phyloP scores from a whole-genome alignment of 768 basidiomycete genomes.

The Tulasnella sp. region DNA sequence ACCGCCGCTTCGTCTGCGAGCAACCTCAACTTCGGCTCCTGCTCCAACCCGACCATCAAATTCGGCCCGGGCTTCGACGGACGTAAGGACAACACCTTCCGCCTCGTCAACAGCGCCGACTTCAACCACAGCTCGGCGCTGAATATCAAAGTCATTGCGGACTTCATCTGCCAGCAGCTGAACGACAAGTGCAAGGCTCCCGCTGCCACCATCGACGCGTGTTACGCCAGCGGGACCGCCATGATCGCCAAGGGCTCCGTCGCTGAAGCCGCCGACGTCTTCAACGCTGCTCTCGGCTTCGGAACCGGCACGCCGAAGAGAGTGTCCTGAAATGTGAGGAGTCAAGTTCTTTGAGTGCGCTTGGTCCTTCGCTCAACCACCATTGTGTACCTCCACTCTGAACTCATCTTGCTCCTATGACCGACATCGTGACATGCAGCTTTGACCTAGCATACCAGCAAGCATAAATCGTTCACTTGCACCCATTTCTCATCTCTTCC shows the following conservation, averaged over 20 bases:
- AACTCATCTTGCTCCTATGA: too few relatives aligned
- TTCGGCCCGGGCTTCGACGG: slow-evolving; percentile 35
- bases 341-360: too few relatives aligned
- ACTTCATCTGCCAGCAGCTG: slow-evolving; percentile 22
- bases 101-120: slow-evolving; percentile 25
- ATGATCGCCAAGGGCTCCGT: neutral
- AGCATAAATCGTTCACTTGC: too few relatives aligned
- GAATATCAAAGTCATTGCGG: slow-evolving; percentile 26
- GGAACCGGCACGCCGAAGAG: too few relatives aligned
- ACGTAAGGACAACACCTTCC: slow-evolving; percentile 23
- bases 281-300: slow-evolving; percentile 33
- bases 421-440: too few relatives aligned
- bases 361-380: too few relatives aligned
- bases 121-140: slow-evolving; percentile 33
- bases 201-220: slow-evolving; percentile 17
- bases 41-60: slow-evolving; percentile 34
- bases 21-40: slow-evolving; percentile 30
- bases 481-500: too few relatives aligned
- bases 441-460: too few relatives aligned
- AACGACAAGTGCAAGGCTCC: slow-evolving; percentile 27
- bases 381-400: too few relatives aligned
- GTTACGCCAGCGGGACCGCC: neutral
- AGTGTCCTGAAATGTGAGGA: too few relatives aligned
- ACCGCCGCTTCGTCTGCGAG: neutral
- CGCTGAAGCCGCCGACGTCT: slow-evolving; percentile 18